phyloP scores from a whole-genome alignment of 345 rosid genomes.

The Camelina hispida region DNA sequence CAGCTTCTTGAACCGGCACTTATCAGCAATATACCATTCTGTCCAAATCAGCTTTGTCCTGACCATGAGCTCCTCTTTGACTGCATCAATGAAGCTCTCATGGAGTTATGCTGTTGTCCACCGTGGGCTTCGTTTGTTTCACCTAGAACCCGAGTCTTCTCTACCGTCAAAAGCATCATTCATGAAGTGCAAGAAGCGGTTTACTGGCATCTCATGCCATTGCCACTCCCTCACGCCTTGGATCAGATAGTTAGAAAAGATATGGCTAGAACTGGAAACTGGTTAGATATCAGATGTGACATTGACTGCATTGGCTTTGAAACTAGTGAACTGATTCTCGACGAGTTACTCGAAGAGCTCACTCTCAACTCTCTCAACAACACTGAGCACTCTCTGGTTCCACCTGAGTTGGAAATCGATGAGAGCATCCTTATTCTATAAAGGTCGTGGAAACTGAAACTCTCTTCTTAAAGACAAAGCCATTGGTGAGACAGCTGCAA shows the following conservation, averaged over 20 bases:
- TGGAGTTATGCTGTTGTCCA: slow-evolving; percentile 68
- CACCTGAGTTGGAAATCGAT: slow-evolving; percentile 44
- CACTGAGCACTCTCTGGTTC: slow-evolving; percentile 27
- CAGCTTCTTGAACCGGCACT: slow-evolving; percentile 71
- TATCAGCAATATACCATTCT: slow-evolving; percentile 62
- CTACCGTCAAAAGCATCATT: slow-evolving; percentile 53
- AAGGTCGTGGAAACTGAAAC: slow-evolving; percentile 19
- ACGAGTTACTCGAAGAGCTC: slow-evolving; percentile 67
- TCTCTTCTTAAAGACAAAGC: slow-evolving; percentile 26
- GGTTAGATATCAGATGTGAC: slow-evolving; percentile 79
- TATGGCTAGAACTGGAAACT: slow-evolving; percentile 65
- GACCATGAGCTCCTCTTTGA: slow-evolving; percentile 76
- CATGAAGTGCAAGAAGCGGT: slow-evolving; percentile 70
- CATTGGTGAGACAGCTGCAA: slow-evolving; percentile 27
- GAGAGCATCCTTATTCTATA: slow-evolving; percentile 35
- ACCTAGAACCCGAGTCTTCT: slow-evolving; percentile 58
- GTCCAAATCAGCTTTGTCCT: slow-evolving; percentile 58
- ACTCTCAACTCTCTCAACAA: slow-evolving; percentile 43
- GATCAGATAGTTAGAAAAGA: slow-evolving; percentile 85
- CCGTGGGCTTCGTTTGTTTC: slow-evolving; percentile 59
- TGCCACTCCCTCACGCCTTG: slow-evolving; percentile 69
- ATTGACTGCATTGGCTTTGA: slow-evolving; percentile 56
- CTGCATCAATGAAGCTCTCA: slow-evolving; percentile 75
- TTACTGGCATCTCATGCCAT: slow-evolving; percentile 69
- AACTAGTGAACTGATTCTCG: slow-evolving; percentile 65